These are phyloP conservation scores for Lactifluus pinguis DNA, from an alignment of 768 basidiomycete species.

Conservation along the genomic window DNA sequence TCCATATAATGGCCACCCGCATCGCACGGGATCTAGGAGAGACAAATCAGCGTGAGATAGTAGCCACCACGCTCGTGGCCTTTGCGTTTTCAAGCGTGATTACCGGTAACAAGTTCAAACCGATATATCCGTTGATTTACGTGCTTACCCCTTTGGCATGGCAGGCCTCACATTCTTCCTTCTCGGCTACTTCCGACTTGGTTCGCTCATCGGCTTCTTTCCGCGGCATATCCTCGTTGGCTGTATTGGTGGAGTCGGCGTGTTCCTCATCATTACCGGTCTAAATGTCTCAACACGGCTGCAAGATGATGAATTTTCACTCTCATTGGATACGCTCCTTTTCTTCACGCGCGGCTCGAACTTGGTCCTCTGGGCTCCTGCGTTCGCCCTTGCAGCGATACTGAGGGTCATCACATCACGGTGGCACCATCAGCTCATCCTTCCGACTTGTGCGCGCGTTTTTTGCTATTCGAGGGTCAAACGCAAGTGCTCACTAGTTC, in stretches of 20 bases:
- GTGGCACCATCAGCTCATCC: conserved; percentile 82
- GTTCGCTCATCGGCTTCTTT: conserved; percentile 87
- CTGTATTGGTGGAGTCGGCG: conserved; percentile 93
- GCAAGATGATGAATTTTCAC: conserved; percentile 65
- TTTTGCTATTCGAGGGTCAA: not conserved
- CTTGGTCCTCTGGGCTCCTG: conserved; percentile 70
- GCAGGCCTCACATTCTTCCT: conserved; percentile 73
- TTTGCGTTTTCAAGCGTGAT: conserved; percentile 82
- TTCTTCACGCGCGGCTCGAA: conserved; percentile 59
- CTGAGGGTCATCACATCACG: conserved; percentile 72
- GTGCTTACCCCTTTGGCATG: not conserved
- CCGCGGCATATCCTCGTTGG: conserved; percentile 96
- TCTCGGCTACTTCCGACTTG: conserved; percentile 77
- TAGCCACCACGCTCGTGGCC: conserved; percentile 88
- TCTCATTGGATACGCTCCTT: conserved; percentile 54
- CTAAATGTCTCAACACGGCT: conserved; percentile 80
- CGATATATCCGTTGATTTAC: not conserved
- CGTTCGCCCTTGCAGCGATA: conserved; percentile 65
- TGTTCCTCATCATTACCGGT: conserved; percentile 85
- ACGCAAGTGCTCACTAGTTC: not conserved
- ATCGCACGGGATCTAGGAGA: conserved; percentile 70
- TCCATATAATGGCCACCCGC: conserved; percentile 78
- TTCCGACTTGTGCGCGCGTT: conserved; percentile 66
- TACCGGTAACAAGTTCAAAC: conserved; percentile 49
- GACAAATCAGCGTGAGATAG: conserved; percentile 54